Evolutionary conservation across 257 asterid genomes (phyloP).

Genomic region (Catharanthus roseus): DNA sequence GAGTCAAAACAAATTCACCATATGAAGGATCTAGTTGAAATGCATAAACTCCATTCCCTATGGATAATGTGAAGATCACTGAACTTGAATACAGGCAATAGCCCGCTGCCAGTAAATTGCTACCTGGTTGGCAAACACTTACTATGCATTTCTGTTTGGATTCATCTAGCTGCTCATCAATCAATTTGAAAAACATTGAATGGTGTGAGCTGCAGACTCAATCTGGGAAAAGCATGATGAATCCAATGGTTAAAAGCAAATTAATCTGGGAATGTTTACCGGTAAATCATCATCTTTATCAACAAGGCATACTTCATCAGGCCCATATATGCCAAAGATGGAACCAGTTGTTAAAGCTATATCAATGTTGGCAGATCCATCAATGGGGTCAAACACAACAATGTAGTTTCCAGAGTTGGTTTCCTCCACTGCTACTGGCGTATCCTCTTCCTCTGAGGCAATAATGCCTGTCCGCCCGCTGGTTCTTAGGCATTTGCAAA

Average conservation of each 20-base stretch:
- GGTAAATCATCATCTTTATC: conserved; percentile 47
- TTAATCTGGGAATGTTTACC: conserved; percentile 27
- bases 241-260: not conserved
- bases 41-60: conserved; percentile 61
- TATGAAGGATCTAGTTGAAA: conserved; percentile 67
- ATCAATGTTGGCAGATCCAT: conserved; percentile 84
- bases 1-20: conserved; percentile 73
- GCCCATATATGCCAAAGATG: conserved; percentile 73
- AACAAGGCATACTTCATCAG: conserved; percentile 57
- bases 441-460: conserved; percentile 88
- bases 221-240: no score
- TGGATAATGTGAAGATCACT: conserved; percentile 56
- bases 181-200: not conserved
- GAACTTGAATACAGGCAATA: conserved; percentile 84
- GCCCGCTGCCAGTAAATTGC: conserved; percentile 77
- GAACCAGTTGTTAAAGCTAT: conserved; percentile 79
- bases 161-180: conserved; percentile 50
- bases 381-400: conserved; percentile 86
- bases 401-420: conserved; percentile 77
- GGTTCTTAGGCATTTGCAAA: conserved; percentile 73
- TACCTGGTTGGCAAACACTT: conserved; percentile 88
- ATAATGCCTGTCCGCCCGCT: conserved; percentile 80
- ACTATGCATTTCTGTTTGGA: conserved; percentile 54
- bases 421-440: conserved; percentile 87
- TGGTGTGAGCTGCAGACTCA: not conserved